Evolutionary conservation across 2,329 filamentous ascomycete species (phyloP), one percentile per base, ranked within the genome.

Genomic region (Trichoderma sp.): DNA sequence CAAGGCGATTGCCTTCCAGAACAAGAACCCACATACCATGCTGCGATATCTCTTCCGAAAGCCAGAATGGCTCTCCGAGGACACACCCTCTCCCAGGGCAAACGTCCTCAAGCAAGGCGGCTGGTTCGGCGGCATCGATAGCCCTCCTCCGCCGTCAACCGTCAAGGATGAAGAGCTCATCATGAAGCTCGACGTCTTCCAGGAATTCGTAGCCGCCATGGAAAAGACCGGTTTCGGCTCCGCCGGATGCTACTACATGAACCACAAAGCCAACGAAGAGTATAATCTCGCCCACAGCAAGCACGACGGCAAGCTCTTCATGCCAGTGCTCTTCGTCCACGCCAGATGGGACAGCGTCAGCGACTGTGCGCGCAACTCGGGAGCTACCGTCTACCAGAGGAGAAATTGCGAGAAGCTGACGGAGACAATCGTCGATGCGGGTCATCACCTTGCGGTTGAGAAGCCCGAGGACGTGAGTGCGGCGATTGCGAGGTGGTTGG

Each of bases 241-340:
- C 11, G 71, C 26, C 5, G 36, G 60, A 18, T 26, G 61, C n/a
- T 74, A 65, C 74, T 86, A 86, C 71, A 72, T 82, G 43, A 83
- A 86, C 73, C 82, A 84, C 73, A 77, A 80, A 6, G 76, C 74
- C 14, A 86, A 87, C 69, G 75, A 73, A 3, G 79, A 78, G 51
- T 86, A 83, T 74, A 80, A 79, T 7, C 24, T 18, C 2, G 64
- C 70, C 6, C 73, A 74, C 8, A 63, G 75, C 6, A 76, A 76
- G 60, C 9, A 71, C 71, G 78, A 71, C 71, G 78, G 80, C 2
- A 70, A 65, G 30, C 73, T 86, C 56, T 80, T 79, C 68, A 79
- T 83, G 68, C 79, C 79, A 2, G 78, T 78, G 7, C 72, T 80
- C 21, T 80, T 80, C 57, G 72, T 80, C 24, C 80, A 83, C 58